Base-by-base conservation (phyloP, 2,329 filamentous ascomycete species). In the Apiospora saccharicola region DNA sequence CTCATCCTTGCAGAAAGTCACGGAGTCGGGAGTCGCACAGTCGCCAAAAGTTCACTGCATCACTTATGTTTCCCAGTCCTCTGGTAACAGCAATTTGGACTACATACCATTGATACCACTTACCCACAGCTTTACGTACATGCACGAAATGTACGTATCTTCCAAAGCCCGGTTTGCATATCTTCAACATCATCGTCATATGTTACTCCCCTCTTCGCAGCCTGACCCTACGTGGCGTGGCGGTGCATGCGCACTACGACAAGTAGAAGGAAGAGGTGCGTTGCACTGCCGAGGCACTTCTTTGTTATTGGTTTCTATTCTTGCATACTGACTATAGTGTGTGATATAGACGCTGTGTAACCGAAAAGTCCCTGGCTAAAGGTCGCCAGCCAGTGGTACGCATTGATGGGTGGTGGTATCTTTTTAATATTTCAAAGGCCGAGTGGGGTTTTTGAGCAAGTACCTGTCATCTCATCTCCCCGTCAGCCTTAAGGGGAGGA, bases 401-500 rank as follows among this genome's bases (percentile, higher is more conserved):
- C 4, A 19, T 34, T 22, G 26, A 5, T 34, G 3, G 14, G 16
- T 53, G 49, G 49, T 24, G 49, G 24, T 53, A 53, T 30, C 49
- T 53, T 57, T 30, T 8, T 30, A 34, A 30, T 57, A 19, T 57
- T 30, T 26, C 30, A 30, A 30, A 30, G 7, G 24, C 24, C 19
- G 26, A 26, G 51, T 57, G 51, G 26, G 26, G 19, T 16, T 61
- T 8, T 41, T 41, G 53, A 22, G 53, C 19, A 6, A 8, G 46
- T 49, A 22, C 46, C 46, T 61, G 53, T 19, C 53, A 61, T 61
- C 53, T 61, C 53, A 61, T 61, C 26, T 61, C 53, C 19, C 37
- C 53, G 37, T 61, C 53, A 61, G 53, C 53, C 53, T 61, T 61
- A 61, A 61, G 53, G 53, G n/a, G 53, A 61, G 53, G 53, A 61